These are phyloP conservation scores for Alliaria petiolata DNA, from an alignment of 345 rosid species.

Conservation along the genomic window DNA sequence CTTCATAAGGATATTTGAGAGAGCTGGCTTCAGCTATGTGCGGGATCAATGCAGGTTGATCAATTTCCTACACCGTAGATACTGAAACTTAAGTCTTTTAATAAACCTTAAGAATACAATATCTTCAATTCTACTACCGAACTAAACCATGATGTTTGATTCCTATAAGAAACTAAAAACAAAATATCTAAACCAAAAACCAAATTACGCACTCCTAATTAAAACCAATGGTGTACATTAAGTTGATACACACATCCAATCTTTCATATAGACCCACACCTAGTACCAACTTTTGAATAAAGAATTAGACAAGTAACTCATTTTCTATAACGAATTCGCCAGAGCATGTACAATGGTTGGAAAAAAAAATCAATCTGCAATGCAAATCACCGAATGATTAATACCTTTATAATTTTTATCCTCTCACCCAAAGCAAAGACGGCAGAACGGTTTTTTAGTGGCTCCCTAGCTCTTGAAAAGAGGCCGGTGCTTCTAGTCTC, in stretches of 20 bases:
- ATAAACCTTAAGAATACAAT: not conserved
- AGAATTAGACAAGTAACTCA: conserved; percentile 6
- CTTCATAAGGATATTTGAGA: conserved; percentile 91
- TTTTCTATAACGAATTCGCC: not conserved
- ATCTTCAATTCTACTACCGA: not conserved
- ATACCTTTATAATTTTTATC: conserved; percentile 85
- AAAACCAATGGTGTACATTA: not conserved
- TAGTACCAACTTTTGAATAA: not conserved
- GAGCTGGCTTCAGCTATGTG: conserved; percentile 99
- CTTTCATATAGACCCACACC: not conserved
- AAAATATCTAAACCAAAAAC: not conserved
- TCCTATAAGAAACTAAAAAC: not conserved
- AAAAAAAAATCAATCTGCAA: not conserved
- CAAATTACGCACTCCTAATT: not conserved
- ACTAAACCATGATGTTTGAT: not conserved
- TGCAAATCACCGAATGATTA: not conserved
- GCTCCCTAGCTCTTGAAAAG: conserved; percentile 85
- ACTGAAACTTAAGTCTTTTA: conserved; percentile 16
- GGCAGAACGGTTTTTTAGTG: conserved; percentile 84
- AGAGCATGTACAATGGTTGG: conserved; percentile 1
- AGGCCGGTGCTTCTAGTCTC: conserved; percentile 86
- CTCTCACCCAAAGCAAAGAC: conserved; percentile 95
- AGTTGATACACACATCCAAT: not conserved
- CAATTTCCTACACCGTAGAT: conserved; percentile 71
- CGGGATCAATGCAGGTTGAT: conserved; percentile 96